Percentiles rank a stretch among this genome's conserved stretches.
These are phyloP conservation scores for Trypanosomatidae sp. DNA, from an alignment of 208 protist species.

Conservation along the genomic window DNA sequence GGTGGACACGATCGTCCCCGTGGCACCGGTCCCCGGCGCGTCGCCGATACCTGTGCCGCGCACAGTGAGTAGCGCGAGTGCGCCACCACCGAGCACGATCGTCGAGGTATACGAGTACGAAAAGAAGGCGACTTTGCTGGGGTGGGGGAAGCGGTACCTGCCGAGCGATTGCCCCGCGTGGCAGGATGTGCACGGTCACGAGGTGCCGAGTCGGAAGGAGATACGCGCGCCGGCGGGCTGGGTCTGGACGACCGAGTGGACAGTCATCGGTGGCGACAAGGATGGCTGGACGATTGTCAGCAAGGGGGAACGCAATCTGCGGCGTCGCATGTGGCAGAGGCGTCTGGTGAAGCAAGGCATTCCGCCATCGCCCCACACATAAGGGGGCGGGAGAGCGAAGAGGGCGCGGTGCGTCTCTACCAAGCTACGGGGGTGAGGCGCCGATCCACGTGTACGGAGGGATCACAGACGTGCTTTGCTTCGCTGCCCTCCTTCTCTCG, in stretches of 20 bases:
- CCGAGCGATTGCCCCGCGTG: slow-evolving; percentile 49
- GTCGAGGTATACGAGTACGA: slow-evolving; percentile 76
- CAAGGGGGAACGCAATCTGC: slow-evolving; percentile 34
- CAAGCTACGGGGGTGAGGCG: background rate
- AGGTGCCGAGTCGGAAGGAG: slow-evolving; percentile 34
- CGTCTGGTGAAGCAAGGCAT: slow-evolving; percentile 18
- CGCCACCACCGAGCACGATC: slow-evolving; percentile 23
- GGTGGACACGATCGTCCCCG: slow-evolving; percentile 4
- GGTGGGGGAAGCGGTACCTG: slow-evolving; percentile 53
- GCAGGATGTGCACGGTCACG: slow-evolving; percentile 57
- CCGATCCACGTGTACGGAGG: background rate
- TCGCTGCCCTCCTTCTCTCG: background rate
- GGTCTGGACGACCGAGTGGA: slow-evolving; percentile 61
- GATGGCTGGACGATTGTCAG: slow-evolving; percentile 32
- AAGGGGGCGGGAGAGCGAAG: background rate
- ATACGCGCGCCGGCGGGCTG: slow-evolving; percentile 49
- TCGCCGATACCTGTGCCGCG: slow-evolving; percentile 19
- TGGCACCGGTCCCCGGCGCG: slow-evolving; percentile 16
- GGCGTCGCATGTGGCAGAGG: slow-evolving; percentile 72
- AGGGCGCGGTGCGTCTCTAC: background rate
- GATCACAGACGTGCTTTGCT: background rate
- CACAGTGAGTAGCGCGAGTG: slow-evolving; percentile 13
- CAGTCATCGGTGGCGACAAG: slow-evolving; percentile 27
- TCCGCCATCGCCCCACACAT: background rate
- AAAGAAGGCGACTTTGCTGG: slow-evolving; percentile 42